Base-by-base conservation (phyloP, 345 rosid species). In the Acer yangbiense region DNA sequence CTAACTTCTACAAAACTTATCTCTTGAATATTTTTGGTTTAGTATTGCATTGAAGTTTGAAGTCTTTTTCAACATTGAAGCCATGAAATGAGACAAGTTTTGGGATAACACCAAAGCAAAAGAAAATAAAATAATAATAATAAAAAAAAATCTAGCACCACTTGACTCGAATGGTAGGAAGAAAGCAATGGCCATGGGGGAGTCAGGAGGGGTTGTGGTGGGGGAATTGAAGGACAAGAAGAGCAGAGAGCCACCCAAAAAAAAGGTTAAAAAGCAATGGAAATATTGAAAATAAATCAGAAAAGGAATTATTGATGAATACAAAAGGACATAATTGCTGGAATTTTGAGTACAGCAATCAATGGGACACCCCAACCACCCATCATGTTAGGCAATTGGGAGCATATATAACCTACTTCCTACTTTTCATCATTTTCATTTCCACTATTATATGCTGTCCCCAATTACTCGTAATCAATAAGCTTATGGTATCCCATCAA, bases 331-430 rank as follows among this genome's bases (percentile, higher is more conserved):
- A 48, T 62, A 70, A 58, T 32, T 32, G 39, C 60, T 69, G 80
- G 77, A 65, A 72, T 58, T 58, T 69, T 72, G 75, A 64, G 83
- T 60, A 58, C 81, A 46, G 12, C 21, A 63, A 70, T 72, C 74
- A 79, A 76, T 61, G 83, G 77, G 82, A 69, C 74, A 82, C 89
- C 90, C 92, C 79, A 82, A 81, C 90, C 72, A 83, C 80, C 85
- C 91, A 88, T 81, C 88, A 79, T 83, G 87, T 75, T 76, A 4
- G 85, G 21, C 72, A 76, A 72, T 17, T 79, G 86, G 93, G 86
- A 85, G 84, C 89, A 86, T 69, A 32, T 32, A 32, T 32, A 83
- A 68, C 84, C 81, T 20, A 66, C 73, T 78, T 76, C 84, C 81
- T 20, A 66, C 73, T 78, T 76, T 72, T 70, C 66, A 76, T 63